Evolutionary conservation across 139 green algal genomes (phyloP).

Genomic region (Penium margaritaceum): DNA sequence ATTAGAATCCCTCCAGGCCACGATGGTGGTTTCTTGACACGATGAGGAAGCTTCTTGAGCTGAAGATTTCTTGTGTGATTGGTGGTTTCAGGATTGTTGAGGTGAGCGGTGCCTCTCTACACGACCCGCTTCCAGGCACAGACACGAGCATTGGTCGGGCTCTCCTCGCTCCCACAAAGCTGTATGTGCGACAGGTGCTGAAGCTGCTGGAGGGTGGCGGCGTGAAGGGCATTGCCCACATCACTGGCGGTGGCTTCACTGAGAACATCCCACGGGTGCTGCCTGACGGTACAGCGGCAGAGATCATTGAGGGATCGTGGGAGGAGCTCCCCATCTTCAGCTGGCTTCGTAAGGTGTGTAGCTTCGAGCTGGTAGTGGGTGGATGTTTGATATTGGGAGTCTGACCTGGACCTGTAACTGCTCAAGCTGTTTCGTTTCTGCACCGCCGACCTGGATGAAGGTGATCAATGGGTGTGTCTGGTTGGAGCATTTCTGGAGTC

Average conservation of each 20-base stretch:
- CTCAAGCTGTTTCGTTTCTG: too few species aligned
- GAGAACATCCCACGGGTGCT: slow-evolving; percentile 94
- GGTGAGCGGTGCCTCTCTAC: slow-evolving; percentile 55
- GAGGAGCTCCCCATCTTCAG: slow-evolving; percentile 60
- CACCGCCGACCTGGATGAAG: too few species aligned
- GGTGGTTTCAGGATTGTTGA: slow-evolving; percentile 51
- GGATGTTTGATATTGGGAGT: too few species aligned
- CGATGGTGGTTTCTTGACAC: too few species aligned
- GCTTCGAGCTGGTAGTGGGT: too few species aligned
- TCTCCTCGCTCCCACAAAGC: slow-evolving; percentile 60
- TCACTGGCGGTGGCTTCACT: slow-evolving; percentile 91
- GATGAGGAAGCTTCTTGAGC: too few species aligned
- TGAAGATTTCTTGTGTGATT: background rate
- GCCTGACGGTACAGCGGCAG: slow-evolving; percentile 66
- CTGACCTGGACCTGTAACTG: too few species aligned
- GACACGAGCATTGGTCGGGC: slow-evolving; percentile 56
- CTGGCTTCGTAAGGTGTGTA: slow-evolving; percentile 68
- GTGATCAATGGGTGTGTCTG: too few species aligned
- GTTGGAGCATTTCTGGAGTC: too few species aligned
- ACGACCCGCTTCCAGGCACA: slow-evolving; percentile 57
- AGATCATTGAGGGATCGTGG: slow-evolving; percentile 62
- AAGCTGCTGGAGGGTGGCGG: background rate
- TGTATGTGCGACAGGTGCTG: slow-evolving; percentile 58
- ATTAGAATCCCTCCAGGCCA: too few species aligned
- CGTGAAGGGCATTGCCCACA: slow-evolving; percentile 77